Evolutionary conservation across 495 filamentous ascomycete genomes (phyloP), one percentile per base, ranked within the genome.

Genomic region (Staphylotrichum tortipilum): DNA sequence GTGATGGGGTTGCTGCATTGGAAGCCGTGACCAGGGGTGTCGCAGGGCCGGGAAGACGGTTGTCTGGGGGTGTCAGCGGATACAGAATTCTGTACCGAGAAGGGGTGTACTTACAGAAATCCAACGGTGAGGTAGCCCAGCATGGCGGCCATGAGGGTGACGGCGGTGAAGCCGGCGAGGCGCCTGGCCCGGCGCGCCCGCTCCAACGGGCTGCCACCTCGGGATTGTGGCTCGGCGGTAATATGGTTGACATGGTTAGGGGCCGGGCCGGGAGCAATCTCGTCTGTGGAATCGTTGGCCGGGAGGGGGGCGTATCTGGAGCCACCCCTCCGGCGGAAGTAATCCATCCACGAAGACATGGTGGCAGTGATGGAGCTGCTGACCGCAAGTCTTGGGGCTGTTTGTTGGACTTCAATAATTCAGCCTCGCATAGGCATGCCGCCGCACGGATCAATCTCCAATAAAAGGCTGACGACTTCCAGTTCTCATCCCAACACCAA

Each of bases 11-110:
- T 47, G 39, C 50, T 46, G 38, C 70, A 73, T 53, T 81, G 78
- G 61, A 81, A 89, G 23, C 86, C 88, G 42, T 65, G 56, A 12
- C 77, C 54, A 12, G 81, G 66, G 3, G 71, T 77, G 59, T 84
- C 81, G 64, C 85, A 89, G 12, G 33, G 24, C 6, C 6, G 35
- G 2, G 40, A 31, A 11, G 11, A 31, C 3, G 19, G 19, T 18
- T n/a, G 19, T 10, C 35, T 36, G 21, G 19, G 18, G 18, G 18
- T 12, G 31, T 50, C 23, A 39, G 50, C n/a, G n/a, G n/a, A n/a
- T n/a, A n/a, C n/a, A n/a, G n/a, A n/a, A n/a, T 21, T 23, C 15
- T 35, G 44, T 17, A n/a, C 18, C 14, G 14, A 24, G 18, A 14
- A 4, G 21, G 11, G 9, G 24, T 9, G 19, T 3, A 51, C 53